Evolutionary conservation across 192 early-diverging fungal species (phyloP).

Genomic region (Phlyctochytrium bullatum): DNA sequence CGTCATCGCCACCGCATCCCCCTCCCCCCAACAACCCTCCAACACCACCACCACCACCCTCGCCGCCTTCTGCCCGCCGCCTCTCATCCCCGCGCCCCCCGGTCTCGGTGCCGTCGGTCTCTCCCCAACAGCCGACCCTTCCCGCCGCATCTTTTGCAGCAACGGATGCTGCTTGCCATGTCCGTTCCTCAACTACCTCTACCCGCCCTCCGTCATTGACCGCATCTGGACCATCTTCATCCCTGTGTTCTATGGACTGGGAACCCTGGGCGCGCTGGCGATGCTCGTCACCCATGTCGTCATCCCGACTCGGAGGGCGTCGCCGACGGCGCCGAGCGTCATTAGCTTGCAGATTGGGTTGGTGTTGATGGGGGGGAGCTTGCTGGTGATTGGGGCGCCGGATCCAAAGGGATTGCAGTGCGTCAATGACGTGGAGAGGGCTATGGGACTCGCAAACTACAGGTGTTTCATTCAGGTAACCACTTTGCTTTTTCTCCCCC

Average conservation of each 20-base stretch:
- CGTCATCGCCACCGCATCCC: too few relatives aligned
- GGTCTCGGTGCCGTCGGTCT: background rate
- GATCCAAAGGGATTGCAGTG: background rate
- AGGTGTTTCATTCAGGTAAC: background rate
- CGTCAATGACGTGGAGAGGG: background rate
- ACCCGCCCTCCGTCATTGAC: background rate
- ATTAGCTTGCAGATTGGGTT: background rate
- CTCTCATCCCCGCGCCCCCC: background rate
- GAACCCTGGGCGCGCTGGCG: background rate
- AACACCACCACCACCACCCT: background rate
- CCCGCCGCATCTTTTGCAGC: background rate
- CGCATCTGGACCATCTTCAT: background rate
- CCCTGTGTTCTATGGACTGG: background rate
- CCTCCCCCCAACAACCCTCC: too few relatives aligned
- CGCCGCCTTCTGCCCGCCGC: background rate
- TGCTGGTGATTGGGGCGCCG: background rate
- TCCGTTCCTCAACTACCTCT: background rate
- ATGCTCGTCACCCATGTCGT: background rate
- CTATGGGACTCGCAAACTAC: background rate
- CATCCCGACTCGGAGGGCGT: background rate
- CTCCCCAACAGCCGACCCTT: background rate
- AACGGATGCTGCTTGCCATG: background rate
- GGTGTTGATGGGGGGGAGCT: background rate
- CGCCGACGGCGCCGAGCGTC: background rate
- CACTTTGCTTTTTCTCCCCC: background rate